phyloP scores from a whole-genome alignment of 2,329 filamentous ascomycete genomes.

The Huntiella omanensis region DNA sequence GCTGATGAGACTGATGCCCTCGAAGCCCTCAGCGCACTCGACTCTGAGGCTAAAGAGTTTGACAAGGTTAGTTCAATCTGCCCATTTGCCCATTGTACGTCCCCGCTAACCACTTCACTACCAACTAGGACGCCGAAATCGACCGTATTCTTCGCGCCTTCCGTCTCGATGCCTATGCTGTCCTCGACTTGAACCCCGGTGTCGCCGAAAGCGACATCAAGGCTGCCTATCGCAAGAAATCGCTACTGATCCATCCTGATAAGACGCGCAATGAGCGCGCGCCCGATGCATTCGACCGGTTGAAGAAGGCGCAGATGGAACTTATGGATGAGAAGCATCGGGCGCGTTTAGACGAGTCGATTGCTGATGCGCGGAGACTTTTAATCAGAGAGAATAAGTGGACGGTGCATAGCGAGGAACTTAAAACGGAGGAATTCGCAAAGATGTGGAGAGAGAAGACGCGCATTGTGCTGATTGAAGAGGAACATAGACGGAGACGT shows the following conservation, averaged over 20 bases:
- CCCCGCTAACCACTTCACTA: neutral
- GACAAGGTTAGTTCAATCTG: slow-evolving; percentile 46
- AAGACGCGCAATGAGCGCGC: slow-evolving; percentile 84
- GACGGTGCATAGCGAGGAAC: slow-evolving; percentile 71
- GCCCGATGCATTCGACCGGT: slow-evolving; percentile 86
- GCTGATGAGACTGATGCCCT: slow-evolving; percentile 32
- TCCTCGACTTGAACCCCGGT: slow-evolving; percentile 87
- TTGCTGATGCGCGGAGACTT: slow-evolving; percentile 87
- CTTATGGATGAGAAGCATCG: slow-evolving; percentile 91
- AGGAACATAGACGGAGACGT: slow-evolving; percentile 65
- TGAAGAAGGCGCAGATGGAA: slow-evolving; percentile 84
- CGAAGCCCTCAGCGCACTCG: slow-evolving; percentile 63
- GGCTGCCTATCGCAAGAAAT: slow-evolving; percentile 82
- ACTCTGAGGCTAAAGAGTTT: slow-evolving; percentile 74
- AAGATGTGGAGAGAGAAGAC: slow-evolving; percentile 80
- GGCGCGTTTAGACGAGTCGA: slow-evolving; percentile 73
- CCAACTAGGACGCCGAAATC: slow-evolving; percentile 68
- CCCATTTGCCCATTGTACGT: neutral
- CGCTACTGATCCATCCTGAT: slow-evolving; percentile 96
- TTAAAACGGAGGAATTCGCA: slow-evolving; percentile 67
- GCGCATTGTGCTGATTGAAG: slow-evolving; percentile 76
- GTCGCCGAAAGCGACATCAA: slow-evolving; percentile 96
- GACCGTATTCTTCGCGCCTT: slow-evolving; percentile 87
- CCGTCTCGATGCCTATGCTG: slow-evolving; percentile 61
- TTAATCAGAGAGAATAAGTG: slow-evolving; percentile 89